These are phyloP conservation scores for Aspergillus luchuensis DNA, from an alignment of 2,329 filamentous ascomycete genomes.

Conservation along the genomic window DNA sequence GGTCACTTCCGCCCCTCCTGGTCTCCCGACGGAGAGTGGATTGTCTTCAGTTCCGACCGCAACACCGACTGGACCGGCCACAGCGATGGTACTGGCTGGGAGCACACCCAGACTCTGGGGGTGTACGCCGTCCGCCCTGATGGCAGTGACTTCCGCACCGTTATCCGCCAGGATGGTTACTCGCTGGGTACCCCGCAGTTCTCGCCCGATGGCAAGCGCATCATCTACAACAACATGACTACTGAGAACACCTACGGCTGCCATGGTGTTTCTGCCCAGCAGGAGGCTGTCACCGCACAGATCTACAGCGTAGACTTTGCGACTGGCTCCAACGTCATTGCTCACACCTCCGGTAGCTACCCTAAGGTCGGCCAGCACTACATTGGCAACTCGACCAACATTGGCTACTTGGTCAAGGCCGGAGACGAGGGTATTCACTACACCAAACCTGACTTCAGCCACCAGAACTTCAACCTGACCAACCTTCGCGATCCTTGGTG, in stretches of 20 bases:
- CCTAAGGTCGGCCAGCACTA: conserved; percentile 11
- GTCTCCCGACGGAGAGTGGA: conserved; percentile 47
- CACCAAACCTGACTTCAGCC: conserved; percentile 1
- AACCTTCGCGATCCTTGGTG: conserved; percentile 27
- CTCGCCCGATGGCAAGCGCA: conserved; percentile 39
- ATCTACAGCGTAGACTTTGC: conserved; percentile 39
- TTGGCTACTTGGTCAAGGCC: conserved; percentile 6
- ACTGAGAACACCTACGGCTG: conserved; percentile 42
- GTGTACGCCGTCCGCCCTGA: conserved; percentile 45
- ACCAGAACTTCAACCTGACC: conserved; percentile 4
- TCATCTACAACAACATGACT: conserved; percentile 46
- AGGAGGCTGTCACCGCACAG: not conserved
- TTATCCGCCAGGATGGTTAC: conserved; percentile 38
- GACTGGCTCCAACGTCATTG: conserved; percentile 34
- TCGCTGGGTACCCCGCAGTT: conserved; percentile 44
- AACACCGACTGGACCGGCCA: conserved; percentile 49
- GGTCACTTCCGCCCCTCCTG: conserved; percentile 45
- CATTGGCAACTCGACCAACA: conserved; percentile 7
- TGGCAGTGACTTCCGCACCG: conserved; percentile 40
- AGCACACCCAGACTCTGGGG: conserved; percentile 46
- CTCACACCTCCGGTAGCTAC: conserved; percentile 7
- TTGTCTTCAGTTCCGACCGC: conserved; percentile 46
- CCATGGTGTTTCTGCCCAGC: conserved; percentile 32
- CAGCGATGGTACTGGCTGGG: conserved; percentile 42
- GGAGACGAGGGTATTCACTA: conserved; percentile 6